phyloP scores from a whole-genome alignment of 1,284 basidiomycete species.

The Rhodotorula sp. region DNA sequence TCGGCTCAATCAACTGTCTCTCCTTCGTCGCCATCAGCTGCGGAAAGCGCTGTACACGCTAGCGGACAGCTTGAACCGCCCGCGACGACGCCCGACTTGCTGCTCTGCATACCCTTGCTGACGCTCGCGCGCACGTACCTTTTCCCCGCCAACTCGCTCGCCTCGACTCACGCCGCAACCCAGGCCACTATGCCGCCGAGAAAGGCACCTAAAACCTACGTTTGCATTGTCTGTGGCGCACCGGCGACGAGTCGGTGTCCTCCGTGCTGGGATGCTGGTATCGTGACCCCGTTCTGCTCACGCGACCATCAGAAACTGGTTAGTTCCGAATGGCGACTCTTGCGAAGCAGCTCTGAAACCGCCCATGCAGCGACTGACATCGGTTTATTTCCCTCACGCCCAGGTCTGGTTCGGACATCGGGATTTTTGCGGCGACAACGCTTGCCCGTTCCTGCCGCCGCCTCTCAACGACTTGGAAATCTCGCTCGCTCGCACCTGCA shows the following conservation, averaged over 20 bases:
- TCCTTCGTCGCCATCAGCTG: too few relatives aligned
- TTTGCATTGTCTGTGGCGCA: background rate
- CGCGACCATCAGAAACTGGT: conserved; percentile 1
- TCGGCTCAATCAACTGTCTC: too few relatives aligned
- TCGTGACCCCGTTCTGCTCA: background rate
- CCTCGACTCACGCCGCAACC: background rate
- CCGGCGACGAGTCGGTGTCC: background rate
- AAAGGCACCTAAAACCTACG: background rate
- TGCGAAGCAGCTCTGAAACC: too few relatives aligned
- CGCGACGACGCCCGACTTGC: too few relatives aligned
- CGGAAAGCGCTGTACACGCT: too few relatives aligned
- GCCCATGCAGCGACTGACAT: too few relatives aligned
- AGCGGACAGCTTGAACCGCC: too few relatives aligned
- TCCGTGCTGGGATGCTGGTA: background rate
- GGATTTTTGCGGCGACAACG: background rate
- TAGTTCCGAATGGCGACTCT: too few relatives aligned
- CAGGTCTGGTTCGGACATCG: background rate
- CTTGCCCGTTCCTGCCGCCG: background rate
- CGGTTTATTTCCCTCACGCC: background rate
- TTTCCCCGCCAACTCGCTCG: background rate
- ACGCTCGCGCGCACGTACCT: too few relatives aligned
- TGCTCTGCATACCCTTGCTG: too few relatives aligned
- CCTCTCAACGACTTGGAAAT: background rate
- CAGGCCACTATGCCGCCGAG: background rate
- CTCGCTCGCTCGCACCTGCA: background rate